phyloP scores from a whole-genome alignment of 116 monocot genomes.

The Papilionanthe hybrid region DNA sequence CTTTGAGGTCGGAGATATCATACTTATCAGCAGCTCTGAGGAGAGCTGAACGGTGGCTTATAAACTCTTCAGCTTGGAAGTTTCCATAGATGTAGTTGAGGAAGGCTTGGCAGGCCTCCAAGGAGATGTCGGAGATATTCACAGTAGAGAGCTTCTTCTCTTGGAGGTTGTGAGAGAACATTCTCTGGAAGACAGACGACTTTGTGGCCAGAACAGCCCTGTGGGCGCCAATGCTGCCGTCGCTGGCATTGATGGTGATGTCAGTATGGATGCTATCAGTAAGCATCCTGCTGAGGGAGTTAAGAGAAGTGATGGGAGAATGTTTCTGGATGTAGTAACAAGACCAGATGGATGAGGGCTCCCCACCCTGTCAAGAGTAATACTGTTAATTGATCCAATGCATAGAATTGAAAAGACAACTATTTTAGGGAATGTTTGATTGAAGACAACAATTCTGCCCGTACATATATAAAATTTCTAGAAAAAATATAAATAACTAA shows the following conservation, averaged over 20 bases:
- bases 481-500: too few relatives aligned
- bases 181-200: slow-evolving; percentile 42
- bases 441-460: too few relatives aligned
- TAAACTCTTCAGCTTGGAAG: slow-evolving; percentile 29
- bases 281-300: slow-evolving; percentile 30
- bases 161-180: slow-evolving; percentile 51
- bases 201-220: slow-evolving; percentile 37
- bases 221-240: slow-evolving; percentile 39
- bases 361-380: slow-evolving; percentile 27
- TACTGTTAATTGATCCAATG: too few relatives aligned
- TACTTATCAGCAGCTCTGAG: slow-evolving; percentile 48
- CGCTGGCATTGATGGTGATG: slow-evolving; percentile 36
- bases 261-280: slow-evolving; percentile 39
- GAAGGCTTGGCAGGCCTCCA: slow-evolving; percentile 38
- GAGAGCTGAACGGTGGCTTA: slow-evolving; percentile 33
- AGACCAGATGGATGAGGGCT: slow-evolving; percentile 47
- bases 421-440: too few relatives aligned
- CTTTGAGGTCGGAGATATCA: slow-evolving; percentile 33
- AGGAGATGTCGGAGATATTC: slow-evolving; percentile 44
- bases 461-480: too few relatives aligned
- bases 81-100: slow-evolving; percentile 47
- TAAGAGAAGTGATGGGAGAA: slow-evolving; percentile 22
- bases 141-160: slow-evolving; percentile 45
- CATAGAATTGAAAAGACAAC: too few relatives aligned
- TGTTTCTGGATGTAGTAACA: slow-evolving; percentile 19